A percentile compares a stretch with the other conserved stretches of the same genome.
phyloP scores from a whole-genome alignment of 208 protist species.

The Leishmania tarentolae region DNA sequence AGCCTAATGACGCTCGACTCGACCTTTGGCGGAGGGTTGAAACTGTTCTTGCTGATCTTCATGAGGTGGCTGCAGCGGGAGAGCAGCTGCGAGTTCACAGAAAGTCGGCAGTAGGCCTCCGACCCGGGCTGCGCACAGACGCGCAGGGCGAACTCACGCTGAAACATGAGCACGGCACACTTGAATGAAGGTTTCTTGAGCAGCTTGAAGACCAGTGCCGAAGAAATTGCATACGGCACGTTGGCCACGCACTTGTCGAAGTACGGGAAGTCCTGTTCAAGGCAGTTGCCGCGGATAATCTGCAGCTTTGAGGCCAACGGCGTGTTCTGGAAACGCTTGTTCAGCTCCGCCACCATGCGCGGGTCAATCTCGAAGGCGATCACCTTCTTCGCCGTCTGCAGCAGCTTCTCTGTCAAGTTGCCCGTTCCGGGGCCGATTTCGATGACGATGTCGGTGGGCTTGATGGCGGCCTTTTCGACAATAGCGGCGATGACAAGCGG shows the following conservation, averaged over 20 bases:
- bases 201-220: slow-evolving; percentile 99
- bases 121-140: slow-evolving; percentile 98
- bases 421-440: slow-evolving; percentile 99
- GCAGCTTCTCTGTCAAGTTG: slow-evolving; percentile 99
- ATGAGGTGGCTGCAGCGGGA: slow-evolving; percentile 97
- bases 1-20: slow-evolving; percentile 99
- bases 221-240: slow-evolving; percentile 99
- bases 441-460: slow-evolving; percentile 97
- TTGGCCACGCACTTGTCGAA: slow-evolving; percentile 99
- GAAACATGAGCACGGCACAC: slow-evolving; percentile 99
- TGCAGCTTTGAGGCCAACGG: slow-evolving; percentile 92
- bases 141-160: slow-evolving; percentile 99
- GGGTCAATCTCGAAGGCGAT: slow-evolving; percentile 99
- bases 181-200: slow-evolving; percentile 95
- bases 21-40: slow-evolving; percentile 99
- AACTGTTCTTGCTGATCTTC: slow-evolving; percentile 99
- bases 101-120: slow-evolving; percentile 98
- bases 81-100: slow-evolving; percentile 99
- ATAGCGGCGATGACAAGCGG: slow-evolving; percentile 97
- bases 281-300: slow-evolving; percentile 98
- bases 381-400: slow-evolving; percentile 97
- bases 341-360: slow-evolving; percentile 99
- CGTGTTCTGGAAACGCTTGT: slow-evolving; percentile 97
- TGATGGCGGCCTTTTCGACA: slow-evolving; percentile 96
- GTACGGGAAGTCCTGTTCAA: slow-evolving; percentile 99